Evolutionary conservation across 345 rosid genomes (phyloP).

Genomic region (Limnanthes douglasii): DNA sequence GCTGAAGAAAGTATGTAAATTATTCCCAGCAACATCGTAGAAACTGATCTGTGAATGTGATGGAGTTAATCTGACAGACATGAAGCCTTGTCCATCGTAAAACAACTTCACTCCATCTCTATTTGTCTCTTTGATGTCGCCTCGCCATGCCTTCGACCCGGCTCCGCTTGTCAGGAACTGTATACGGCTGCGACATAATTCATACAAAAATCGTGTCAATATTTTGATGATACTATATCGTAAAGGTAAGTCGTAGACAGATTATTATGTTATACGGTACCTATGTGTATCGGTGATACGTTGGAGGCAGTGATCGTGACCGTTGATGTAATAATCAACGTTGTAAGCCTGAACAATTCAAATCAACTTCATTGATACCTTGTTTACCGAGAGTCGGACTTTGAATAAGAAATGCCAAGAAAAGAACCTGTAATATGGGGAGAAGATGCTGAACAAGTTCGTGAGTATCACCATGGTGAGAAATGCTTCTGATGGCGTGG

Average conservation of each 20-base stretch:
- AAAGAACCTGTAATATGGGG: conserved; percentile 36
- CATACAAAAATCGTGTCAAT: too few species aligned
- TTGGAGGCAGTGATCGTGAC: conserved; percentile 57
- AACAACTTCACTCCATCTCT: conserved; percentile 24
- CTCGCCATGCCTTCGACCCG: conserved; percentile 64
- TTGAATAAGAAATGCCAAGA: too few species aligned
- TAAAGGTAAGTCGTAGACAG: not conserved
- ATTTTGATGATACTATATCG: too few species aligned
- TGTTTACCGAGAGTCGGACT: too few species aligned
- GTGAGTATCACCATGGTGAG: conserved; percentile 50
- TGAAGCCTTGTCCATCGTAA: conserved; percentile 53
- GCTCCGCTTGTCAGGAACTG: conserved; percentile 65
- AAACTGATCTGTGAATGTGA: conserved; percentile 26
- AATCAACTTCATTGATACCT: too few species aligned
- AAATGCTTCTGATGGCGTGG: conserved; percentile 54
- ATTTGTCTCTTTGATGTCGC: conserved; percentile 21
- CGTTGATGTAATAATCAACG: conserved; percentile 58
- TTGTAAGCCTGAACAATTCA: conserved; percentile 22
- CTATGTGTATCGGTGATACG: conserved; percentile 33
- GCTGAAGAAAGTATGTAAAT: conserved; percentile 23
- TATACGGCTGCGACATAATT: conserved; percentile 18
- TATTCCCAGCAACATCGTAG: conserved; percentile 37
- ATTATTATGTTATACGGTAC: conserved; percentile 7
- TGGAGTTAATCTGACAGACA: conserved; percentile 30
- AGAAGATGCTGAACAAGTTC: conserved; percentile 38